These are phyloP conservation scores for Asclepias syriaca DNA, from an alignment of 257 asterid species.

Conservation along the genomic window DNA sequence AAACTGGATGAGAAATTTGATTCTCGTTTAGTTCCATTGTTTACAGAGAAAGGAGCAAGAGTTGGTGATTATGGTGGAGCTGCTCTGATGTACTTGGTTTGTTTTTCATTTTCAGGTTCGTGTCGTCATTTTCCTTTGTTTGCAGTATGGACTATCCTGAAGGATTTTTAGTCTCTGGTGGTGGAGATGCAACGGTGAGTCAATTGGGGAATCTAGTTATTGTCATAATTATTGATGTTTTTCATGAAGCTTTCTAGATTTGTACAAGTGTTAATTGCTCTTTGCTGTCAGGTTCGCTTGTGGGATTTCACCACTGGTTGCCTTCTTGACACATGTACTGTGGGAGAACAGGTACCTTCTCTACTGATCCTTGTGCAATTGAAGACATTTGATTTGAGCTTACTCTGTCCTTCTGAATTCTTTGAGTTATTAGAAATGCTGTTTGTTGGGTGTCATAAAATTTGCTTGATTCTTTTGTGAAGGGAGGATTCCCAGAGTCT, in stretches of 20 bases:
- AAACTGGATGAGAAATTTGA: too few relatives aligned
- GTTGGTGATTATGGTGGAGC: neutral
- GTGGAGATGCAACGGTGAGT: slow-evolving; percentile 99
- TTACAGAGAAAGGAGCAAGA: too few relatives aligned
- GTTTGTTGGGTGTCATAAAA: neutral
- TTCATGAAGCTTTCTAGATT: neutral
- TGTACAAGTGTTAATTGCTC: neutral
- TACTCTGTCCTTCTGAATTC: neutral
- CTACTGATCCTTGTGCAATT: slow-evolving; percentile 3
- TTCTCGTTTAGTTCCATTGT: neutral
- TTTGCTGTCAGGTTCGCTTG: slow-evolving; percentile 64
- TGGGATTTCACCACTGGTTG: slow-evolving; percentile 79
- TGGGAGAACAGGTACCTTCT: slow-evolving; percentile 55
- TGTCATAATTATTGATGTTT: neutral
- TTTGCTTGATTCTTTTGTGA: slow-evolving; percentile 24
- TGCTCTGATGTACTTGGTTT: slow-evolving; percentile 7
- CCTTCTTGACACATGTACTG: slow-evolving; percentile 79
- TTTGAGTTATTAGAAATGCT: neutral
- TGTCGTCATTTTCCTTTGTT: slow-evolving; percentile 72
- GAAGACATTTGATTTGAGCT: slow-evolving; percentile 8
- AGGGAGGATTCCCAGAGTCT: slow-evolving; percentile 54
- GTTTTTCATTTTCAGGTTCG: slow-evolving; percentile 53
- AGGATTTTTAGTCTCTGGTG: slow-evolving; percentile 72
- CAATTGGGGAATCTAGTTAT: neutral
- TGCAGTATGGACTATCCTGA: slow-evolving; percentile 37